Conservation (phyloP, 2,329 filamentous ascomycete species). For the Fusarium sublunatum region DNA sequence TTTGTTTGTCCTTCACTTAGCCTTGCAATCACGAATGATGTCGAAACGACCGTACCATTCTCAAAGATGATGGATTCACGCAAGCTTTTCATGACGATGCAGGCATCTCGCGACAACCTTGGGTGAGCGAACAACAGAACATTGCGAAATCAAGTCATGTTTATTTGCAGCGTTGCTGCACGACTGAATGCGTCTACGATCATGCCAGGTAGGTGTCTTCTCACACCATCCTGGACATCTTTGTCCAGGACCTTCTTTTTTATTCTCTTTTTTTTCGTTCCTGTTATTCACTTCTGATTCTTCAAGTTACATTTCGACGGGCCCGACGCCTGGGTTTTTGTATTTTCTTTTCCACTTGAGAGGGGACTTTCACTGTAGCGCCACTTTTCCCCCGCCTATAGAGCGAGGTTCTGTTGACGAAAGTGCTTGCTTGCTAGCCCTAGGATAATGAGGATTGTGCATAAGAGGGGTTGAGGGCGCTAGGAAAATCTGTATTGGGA, state of each 20-base stretch:
- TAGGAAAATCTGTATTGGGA: slow-evolving; percentile 31
- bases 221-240: slow-evolving; percentile 33
- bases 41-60: slow-evolving; percentile 31
- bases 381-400: slow-evolving; percentile 4
- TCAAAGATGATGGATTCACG: slow-evolving; percentile 44
- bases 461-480: slow-evolving; percentile 31
- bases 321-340: slow-evolving; percentile 39
- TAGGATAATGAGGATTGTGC: slow-evolving; percentile 36
- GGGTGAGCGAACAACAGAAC: slow-evolving; percentile 39
- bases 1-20: slow-evolving; percentile 1
- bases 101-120: slow-evolving; percentile 46
- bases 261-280: slow-evolving; percentile 7
- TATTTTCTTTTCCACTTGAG: slow-evolving; percentile 19
- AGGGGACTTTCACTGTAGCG: slow-evolving; percentile 8
- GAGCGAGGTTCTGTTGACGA: slow-evolving; percentile 21
- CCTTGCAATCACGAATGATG: slow-evolving; percentile 39
- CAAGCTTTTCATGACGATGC: slow-evolving; percentile 47
- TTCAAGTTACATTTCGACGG: slow-evolving; percentile 34
- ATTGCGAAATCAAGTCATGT: slow-evolving; percentile 19
- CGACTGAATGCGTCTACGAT: slow-evolving; percentile 29
- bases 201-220: slow-evolving; percentile 23
- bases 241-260: slow-evolving; percentile 22
- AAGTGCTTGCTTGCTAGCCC: slow-evolving; percentile 26
- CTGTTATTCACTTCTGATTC: slow-evolving; percentile 23
- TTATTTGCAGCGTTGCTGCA: slow-evolving; percentile 29